Evolutionary conservation across 768 basidiomycete species (phyloP).

Genomic region (Suillus alpinus): DNA sequence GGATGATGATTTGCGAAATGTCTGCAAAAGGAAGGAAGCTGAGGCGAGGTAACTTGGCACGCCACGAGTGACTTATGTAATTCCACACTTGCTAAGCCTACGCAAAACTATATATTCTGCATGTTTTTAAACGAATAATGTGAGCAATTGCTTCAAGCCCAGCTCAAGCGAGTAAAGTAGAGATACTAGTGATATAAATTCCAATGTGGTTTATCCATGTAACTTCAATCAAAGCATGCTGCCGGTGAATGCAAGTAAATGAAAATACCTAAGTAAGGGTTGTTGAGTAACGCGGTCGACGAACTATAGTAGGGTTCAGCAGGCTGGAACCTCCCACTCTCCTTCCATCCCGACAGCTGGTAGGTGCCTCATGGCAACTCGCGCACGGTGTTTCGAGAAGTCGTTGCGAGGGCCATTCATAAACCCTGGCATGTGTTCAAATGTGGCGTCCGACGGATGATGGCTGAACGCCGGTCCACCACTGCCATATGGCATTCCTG

Average conservation of each 20-base stretch:
- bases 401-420: constrained; percentile 21
- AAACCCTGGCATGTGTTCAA: constrained; percentile 28
- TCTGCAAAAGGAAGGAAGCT: not conserved
- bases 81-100: not conserved
- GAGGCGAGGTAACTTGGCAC: not conserved
- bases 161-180: not conserved
- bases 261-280: not conserved
- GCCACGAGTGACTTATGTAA: too few relatives aligned
- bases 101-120: not conserved
- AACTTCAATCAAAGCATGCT: not conserved
- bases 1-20: not conserved
- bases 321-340: constrained; percentile 78
- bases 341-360: constrained; percentile 62
- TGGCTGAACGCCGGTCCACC: constrained; percentile 30
- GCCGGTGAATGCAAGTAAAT: not conserved
- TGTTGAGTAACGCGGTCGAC: not conserved
- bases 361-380: constrained; percentile 65
- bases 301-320: constrained; percentile 29
- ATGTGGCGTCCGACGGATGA: constrained; percentile 22
- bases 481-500: constrained; percentile 17
- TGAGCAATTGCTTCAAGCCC: not conserved
- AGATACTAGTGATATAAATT: constrained; percentile 1
- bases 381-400: constrained; percentile 48
- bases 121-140: not conserved
- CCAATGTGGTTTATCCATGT: not conserved